phyloP scores from a whole-genome alignment of 345 rosid species.

The Jatropha curcas region DNA sequence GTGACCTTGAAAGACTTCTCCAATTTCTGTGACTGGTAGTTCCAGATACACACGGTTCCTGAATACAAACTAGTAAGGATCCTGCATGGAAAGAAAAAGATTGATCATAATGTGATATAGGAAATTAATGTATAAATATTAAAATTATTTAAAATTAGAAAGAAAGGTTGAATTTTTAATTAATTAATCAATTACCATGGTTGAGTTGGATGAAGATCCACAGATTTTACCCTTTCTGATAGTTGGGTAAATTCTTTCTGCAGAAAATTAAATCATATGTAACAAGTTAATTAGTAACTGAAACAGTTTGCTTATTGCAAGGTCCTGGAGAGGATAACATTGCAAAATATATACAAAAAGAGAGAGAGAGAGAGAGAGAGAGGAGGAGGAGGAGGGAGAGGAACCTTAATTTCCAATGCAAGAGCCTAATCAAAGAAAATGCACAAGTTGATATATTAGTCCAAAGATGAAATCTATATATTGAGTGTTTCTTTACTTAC shows the following conservation, averaged over 20 bases:
- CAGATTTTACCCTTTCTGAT: conserved; percentile 40
- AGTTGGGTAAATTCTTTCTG: conserved; percentile 24
- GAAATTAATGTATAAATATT: not conserved
- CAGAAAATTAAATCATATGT: not conserved
- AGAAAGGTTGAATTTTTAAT: not conserved
- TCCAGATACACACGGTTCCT: conserved; percentile 40
- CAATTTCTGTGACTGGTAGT: conserved; percentile 34
- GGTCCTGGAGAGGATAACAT: too few species aligned
- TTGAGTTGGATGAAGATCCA: conserved; percentile 39
- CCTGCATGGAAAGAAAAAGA: conserved; percentile 20
- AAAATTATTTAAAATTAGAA: not conserved
- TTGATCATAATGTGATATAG: too few species aligned
- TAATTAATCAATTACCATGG: conserved; percentile 37
- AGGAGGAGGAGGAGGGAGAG: not conserved
- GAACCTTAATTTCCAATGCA: conserved; percentile 12
- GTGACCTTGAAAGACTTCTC: conserved; percentile 29
- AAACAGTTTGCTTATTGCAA: not conserved
- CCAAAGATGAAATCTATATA: not conserved
- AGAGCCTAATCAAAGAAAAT: conserved; percentile 7
- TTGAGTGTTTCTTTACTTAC: too few species aligned
- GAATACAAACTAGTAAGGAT: conserved; percentile 35
- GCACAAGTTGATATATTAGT: not conserved
- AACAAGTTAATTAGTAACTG: not conserved
- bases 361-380: not conserved
- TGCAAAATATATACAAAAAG: too few species aligned